Evolutionary conservation across 768 basidiomycete genomes (phyloP).

Genomic region (Naganishia vaughanmartiniae): DNA sequence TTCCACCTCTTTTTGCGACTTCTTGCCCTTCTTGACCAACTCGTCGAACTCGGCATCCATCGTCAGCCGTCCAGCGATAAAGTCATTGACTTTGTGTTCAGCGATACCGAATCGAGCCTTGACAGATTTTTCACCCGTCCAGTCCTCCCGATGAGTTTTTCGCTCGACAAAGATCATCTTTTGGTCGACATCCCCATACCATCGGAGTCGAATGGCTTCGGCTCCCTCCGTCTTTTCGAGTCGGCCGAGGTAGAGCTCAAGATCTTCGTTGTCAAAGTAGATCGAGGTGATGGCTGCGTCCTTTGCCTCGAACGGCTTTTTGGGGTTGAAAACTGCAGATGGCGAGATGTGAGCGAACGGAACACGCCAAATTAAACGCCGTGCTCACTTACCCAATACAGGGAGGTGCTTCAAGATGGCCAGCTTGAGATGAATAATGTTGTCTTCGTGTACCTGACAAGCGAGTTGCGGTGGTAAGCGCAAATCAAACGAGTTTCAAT

Average conservation of each 20-base stretch:
- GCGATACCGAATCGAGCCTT: slow-evolving; percentile 95
- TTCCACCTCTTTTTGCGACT: slow-evolving; percentile 85
- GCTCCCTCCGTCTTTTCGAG: slow-evolving; percentile 98
- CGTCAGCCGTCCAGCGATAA: slow-evolving; percentile 81
- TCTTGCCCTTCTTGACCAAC: slow-evolving; percentile 83
- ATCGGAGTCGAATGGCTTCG: slow-evolving; percentile 89
- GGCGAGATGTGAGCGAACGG: not conserved
- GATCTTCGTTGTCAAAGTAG: slow-evolving; percentile 92
- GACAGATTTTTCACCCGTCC: slow-evolving; percentile 98
- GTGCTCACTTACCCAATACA: slow-evolving; percentile 68
- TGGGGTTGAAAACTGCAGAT: slow-evolving; percentile 76
- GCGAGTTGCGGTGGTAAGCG: slow-evolving; percentile 14
- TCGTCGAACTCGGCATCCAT: slow-evolving; percentile 90
- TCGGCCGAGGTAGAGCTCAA: slow-evolving; percentile 92
- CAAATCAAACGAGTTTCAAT: not conserved
- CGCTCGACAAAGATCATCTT: slow-evolving; percentile 63
- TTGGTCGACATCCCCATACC: slow-evolving; percentile 86
- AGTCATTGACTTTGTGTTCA: slow-evolving; percentile 87
- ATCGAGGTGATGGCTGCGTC: slow-evolving; percentile 94
- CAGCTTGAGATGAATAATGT: slow-evolving; percentile 86
- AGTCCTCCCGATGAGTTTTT: slow-evolving; percentile 81
- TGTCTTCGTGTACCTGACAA: slow-evolving; percentile 76
- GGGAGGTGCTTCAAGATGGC: slow-evolving; percentile 89
- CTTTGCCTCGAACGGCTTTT: slow-evolving; percentile 84
- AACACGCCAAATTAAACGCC: not conserved